Percentiles rank a stretch among this genome's conserved stretches.
phyloP scores from a whole-genome alignment of 78 protist species.

The Reticulomyxa filosa region DNA sequence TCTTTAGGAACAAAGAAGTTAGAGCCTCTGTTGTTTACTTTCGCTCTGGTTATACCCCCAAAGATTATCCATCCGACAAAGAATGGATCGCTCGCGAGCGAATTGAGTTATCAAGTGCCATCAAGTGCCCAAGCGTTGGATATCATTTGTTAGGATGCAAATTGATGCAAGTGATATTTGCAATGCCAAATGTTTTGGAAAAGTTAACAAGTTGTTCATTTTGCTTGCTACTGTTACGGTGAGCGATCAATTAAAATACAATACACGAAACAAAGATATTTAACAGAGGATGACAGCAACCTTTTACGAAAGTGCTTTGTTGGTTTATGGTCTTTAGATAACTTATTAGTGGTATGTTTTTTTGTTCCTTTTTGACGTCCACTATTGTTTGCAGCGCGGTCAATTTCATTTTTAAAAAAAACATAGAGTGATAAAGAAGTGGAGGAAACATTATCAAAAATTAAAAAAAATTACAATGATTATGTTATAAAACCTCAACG shows the following conservation, averaged over 20 bases:
- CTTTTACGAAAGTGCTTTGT: neutral
- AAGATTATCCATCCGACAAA: conserved; percentile 37
- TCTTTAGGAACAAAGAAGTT: conserved; percentile 1
- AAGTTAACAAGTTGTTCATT: too few relatives aligned
- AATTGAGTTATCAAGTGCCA: conserved; percentile 44
- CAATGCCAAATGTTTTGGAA: conserved; percentile 27
- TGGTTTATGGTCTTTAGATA: neutral
- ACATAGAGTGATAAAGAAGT: neutral
- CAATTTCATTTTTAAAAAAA: too few relatives aligned
- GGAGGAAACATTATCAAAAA: conserved; percentile 7
- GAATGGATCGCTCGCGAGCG: conserved; percentile 56
- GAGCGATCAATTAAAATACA: too few relatives aligned
- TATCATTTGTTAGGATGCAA: conserved; percentile 68
- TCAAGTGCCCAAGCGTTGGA: conserved; percentile 58
- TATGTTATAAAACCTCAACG: conserved; percentile 80
- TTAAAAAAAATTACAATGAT: conserved; percentile 19
- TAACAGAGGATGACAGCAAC: neutral
- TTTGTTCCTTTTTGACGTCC: too few relatives aligned
- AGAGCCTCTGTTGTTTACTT: conserved; percentile 46
- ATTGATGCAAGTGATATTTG: conserved; percentile 63
- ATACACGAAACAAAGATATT: too few relatives aligned
- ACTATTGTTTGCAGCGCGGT: too few relatives aligned
- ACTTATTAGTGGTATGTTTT: too few relatives aligned
- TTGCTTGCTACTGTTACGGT: too few relatives aligned
- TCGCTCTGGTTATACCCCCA: conserved; percentile 72